Evolutionary conservation across 352 stramenopile species (phyloP), one percentile per base, ranked within the genome.

Genomic region (Discostella stelligera): DNA sequence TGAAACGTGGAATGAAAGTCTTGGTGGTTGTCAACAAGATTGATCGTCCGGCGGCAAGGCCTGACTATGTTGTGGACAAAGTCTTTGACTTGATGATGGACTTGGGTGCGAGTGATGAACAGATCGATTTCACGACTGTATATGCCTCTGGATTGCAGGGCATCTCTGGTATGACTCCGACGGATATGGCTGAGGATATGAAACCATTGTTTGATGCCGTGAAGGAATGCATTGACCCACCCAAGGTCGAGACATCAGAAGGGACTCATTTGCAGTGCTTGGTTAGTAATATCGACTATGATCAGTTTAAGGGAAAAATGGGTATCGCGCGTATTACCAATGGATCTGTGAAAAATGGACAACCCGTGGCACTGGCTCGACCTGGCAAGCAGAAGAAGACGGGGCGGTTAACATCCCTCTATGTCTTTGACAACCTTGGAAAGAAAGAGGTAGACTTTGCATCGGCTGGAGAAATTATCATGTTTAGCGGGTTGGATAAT

Each of bases 21-120:
- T 85, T 99, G 9, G 96, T 99, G 18, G 97, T 99, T 37, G 95
- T 99, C 72, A 99, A 99, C 91, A 99, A 99, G 90, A 97, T 99
- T 76, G 97, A 99, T 84, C 95, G 96, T 39, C 95, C 97, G 53
- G 95, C 95, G 7, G 96, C 94, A 9, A 94, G 97, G 32, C 92
- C 98, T 5, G 97, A 98, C 11, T 98, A 98, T 53, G 97, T 99
- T 23, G 86, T 96, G 4, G 91, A 96, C 73, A 94, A 93, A 64
- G 90, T 92, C 3, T 96, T 96, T 78, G 93, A 96, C 72, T 95
- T 99, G 74, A 98, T 99, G 81, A 96, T 98, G 37, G 97, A 98
- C 10, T 91, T 99, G 37, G 86, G 90, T 64, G 97, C 97, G 11
- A 93, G 92, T 54, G 97, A 99, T 81, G 95, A 98, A 32, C 97